Evolutionary conservation across 108 stramenopile genomes (phyloP).

Genomic region (Nitzschia inconspicua): DNA sequence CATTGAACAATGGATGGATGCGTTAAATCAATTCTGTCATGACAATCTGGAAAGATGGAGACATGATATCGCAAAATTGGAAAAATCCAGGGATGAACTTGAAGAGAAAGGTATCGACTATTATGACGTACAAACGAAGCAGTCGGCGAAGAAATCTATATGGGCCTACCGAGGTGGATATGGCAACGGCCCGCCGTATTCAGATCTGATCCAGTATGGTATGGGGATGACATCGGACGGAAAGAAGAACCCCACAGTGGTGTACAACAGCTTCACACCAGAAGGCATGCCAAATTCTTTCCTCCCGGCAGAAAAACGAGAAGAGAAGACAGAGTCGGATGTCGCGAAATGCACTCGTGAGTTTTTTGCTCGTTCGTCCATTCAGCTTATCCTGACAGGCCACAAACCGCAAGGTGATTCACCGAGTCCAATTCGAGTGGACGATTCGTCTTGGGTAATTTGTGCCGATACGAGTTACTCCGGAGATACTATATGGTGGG

Average conservation of each 20-base stretch:
- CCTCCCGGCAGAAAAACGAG: conserved; percentile 20
- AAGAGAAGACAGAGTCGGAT: conserved; percentile 9
- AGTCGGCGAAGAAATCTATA: conserved; percentile 13
- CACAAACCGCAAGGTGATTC: conserved; percentile 84
- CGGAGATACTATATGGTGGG: conserved; percentile 58
- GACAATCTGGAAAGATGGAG: conserved; percentile 52
- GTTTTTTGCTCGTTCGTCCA: conserved; percentile 40
- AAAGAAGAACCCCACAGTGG: conserved; percentile 58
- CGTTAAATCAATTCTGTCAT: conserved; percentile 55
- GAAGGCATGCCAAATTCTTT: conserved; percentile 65
- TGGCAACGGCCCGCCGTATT: conserved; percentile 35
- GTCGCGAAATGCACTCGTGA: conserved; percentile 30
- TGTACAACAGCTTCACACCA: conserved; percentile 66
- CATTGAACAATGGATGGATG: conserved; percentile 58
- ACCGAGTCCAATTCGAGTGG: conserved; percentile 67
- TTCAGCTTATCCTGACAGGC: conserved; percentile 60
- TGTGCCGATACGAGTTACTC: conserved; percentile 79
- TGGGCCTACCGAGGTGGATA: conserved; percentile 75
- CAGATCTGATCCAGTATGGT: conserved; percentile 68
- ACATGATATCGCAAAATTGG: conserved; percentile 20
- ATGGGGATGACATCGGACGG: conserved; percentile 73
- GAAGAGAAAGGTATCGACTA: neutral
- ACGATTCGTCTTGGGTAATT: conserved; percentile 43
- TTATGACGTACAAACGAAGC: neutral
- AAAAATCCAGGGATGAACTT: conserved; percentile 6